Evolutionary conservation across 2,329 filamentous ascomycete genomes (phyloP).

Genomic region (Arthrocladium fulminans): DNA sequence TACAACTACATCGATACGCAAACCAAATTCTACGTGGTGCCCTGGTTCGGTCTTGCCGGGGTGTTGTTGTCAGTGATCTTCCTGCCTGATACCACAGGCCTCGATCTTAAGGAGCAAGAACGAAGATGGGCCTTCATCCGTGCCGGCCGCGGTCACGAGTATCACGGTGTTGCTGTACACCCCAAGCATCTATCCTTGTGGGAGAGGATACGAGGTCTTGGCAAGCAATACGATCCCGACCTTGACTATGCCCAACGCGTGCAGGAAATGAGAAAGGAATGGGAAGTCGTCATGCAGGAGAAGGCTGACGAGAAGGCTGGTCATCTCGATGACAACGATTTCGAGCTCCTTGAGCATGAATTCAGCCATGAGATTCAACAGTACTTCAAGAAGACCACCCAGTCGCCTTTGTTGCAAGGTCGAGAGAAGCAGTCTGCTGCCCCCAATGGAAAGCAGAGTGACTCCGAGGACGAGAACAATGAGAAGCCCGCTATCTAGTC

Average conservation of each 20-base stretch:
- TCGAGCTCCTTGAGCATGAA: conserved; percentile 35
- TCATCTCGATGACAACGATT: conserved; percentile 30
- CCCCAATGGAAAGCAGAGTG: not conserved
- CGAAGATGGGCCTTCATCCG: conserved; percentile 85
- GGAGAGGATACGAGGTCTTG: conserved; percentile 70
- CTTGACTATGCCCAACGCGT: conserved; percentile 78
- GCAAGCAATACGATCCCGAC: conserved; percentile 75
- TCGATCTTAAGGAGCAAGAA: conserved; percentile 95
- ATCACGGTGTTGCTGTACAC: conserved; percentile 90
- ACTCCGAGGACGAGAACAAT: not conserved
- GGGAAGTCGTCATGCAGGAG: conserved; percentile 42
- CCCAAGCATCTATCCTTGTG: conserved; percentile 78
- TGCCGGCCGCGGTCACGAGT: conserved; percentile 65
- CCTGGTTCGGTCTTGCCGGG: conserved; percentile 86
- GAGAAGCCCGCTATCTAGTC: conserved; percentile 7
- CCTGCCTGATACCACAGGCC: conserved; percentile 86
- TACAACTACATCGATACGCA: conserved; percentile 90
- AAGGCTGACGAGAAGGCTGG: conserved; percentile 43
- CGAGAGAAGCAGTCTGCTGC: not conserved
- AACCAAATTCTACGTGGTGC: conserved; percentile 82
- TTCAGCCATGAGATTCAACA: conserved; percentile 42
- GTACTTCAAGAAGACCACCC: conserved; percentile 45
- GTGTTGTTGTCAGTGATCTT: conserved; percentile 75
- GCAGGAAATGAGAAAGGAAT: conserved; percentile 62
- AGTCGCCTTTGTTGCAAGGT: conserved; percentile 19